phyloP scores from a whole-genome alignment of 176 grass and related monocot genomes.

The Musa beccarii region DNA sequence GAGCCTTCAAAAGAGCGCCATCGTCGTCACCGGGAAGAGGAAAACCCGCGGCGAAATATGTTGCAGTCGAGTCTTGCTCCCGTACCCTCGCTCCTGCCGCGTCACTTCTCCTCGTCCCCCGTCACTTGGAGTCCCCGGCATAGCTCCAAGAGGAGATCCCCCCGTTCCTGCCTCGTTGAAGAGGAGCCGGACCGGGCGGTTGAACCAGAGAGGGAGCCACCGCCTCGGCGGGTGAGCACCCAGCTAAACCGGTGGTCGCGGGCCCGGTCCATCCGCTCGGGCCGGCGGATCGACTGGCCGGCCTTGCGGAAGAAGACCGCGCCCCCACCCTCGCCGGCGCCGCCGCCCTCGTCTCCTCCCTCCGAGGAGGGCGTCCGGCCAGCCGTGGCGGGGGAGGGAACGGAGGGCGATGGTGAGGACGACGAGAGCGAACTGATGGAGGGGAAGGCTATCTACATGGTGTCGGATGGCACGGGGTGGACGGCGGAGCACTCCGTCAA shows the following conservation, averaged over 20 bases:
- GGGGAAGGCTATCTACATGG: conserved; percentile 90
- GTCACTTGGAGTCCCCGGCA: background rate
- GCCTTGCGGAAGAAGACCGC: conserved; percentile 16
- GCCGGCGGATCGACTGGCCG: conserved; percentile 40
- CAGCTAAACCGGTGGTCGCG: conserved; percentile 70
- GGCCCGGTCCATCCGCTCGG: conserved; percentile 51
- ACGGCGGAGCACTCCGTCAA: conserved; percentile 93
- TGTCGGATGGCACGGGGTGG: conserved; percentile 94
- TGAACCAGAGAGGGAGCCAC: background rate
- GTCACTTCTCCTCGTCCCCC: background rate
- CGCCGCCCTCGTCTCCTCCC: conserved; percentile 4
- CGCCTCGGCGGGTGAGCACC: conserved; percentile 16
- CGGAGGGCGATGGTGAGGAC: conserved; percentile 19
- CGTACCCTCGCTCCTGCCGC: background rate
- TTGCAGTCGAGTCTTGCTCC: background rate
- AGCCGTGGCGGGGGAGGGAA: background rate
- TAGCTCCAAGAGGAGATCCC: background rate
- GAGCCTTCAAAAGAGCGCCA: too few species aligned
- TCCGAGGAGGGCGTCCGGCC: background rate
- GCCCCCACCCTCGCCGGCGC: background rate
- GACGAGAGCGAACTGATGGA: conserved; percentile 4
- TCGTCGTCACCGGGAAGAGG: too few species aligned
- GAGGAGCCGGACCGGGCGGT: conserved; percentile 1
- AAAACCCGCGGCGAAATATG: background rate
- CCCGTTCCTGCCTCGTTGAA: background rate